A percentile compares a stretch with the other conserved stretches of the same genome.
These are phyloP conservation scores for Torulaspora gathmanii DNA, from an alignment of 805 yeast species.

Conservation along the genomic window DNA sequence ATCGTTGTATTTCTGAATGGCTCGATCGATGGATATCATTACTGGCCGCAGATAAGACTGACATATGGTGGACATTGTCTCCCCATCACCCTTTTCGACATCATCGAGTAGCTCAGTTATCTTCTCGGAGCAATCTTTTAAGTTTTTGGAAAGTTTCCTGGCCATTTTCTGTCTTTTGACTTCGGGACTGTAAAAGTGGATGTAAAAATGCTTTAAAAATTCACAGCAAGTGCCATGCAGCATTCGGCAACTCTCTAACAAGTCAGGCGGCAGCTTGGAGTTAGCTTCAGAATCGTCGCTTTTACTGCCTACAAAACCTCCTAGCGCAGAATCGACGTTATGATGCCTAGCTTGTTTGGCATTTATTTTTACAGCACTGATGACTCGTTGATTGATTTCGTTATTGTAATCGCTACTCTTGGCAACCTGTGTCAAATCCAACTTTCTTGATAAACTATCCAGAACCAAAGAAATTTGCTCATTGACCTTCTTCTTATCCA, in stretches of 20 bases:
- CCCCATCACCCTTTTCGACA: slow-evolving; percentile 31
- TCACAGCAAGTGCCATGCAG: slow-evolving; percentile 72
- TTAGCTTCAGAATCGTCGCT: slow-evolving; percentile 31
- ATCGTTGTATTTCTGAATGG: slow-evolving; percentile 43
- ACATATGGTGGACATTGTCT: slow-evolving; percentile 27
- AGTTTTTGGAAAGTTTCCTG: slow-evolving; percentile 44
- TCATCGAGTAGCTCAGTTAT: slow-evolving; percentile 29
- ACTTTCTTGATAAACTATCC: slow-evolving; percentile 17
- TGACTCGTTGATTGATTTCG: slow-evolving; percentile 39
- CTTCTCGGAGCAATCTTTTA: slow-evolving; percentile 47
- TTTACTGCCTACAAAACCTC: slow-evolving; percentile 24
- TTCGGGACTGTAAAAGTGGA: slow-evolving; percentile 50
- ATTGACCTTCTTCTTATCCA: slow-evolving; percentile 9
- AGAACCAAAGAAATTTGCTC: slow-evolving; percentile 15
- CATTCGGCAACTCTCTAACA: slow-evolving; percentile 50
- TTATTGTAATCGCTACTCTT: slow-evolving; percentile 24
- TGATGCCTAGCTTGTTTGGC: slow-evolving; percentile 47
- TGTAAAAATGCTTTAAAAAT: slow-evolving; percentile 72
- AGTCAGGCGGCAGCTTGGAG: slow-evolving; percentile 34
- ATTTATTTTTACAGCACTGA: slow-evolving; percentile 47
- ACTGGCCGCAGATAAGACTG: slow-evolving; percentile 42
- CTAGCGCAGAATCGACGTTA: slow-evolving; percentile 25
- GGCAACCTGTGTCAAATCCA: slow-evolving; percentile 32
- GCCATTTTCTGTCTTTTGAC: slow-evolving; percentile 42
- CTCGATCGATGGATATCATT: slow-evolving; percentile 42